Conservation (phyloP, 1,284 basidiomycete genomes). For the Malassezia slooffiae region DNA sequence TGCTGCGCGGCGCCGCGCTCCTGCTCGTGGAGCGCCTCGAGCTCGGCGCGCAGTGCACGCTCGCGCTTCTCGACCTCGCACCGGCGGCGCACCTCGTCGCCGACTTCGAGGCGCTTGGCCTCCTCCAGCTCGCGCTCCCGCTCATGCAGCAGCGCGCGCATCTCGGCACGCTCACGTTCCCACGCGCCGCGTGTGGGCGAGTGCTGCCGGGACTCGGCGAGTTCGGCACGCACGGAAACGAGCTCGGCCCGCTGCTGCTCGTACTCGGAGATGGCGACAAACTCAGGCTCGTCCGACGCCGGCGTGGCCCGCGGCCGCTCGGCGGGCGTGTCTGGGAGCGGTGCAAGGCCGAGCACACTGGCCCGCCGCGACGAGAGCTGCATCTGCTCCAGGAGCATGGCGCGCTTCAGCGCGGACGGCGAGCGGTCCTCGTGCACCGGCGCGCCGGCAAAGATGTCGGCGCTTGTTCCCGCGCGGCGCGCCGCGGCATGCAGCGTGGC, state of each 20-base stretch:
- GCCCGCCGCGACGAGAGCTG: conserved; percentile 24
- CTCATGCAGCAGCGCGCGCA: conserved; percentile 53
- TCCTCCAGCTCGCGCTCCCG: conserved; percentile 50
- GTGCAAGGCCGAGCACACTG: conserved; percentile 15
- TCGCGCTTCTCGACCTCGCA: conserved; percentile 26
- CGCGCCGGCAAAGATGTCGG: background rate
- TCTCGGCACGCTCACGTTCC: conserved; percentile 49
- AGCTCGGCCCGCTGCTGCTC: conserved; percentile 39
- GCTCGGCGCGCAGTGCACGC: conserved; percentile 18
- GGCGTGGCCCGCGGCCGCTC: too few species aligned
- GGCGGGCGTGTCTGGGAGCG: too few species aligned
- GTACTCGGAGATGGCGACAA: conserved; percentile 43
- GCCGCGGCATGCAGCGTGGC: too few species aligned
- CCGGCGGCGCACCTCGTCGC: conserved; percentile 34
- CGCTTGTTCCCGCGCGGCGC: too few species aligned
- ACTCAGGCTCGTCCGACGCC: background rate
- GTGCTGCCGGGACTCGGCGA: too few species aligned
- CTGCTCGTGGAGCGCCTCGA: conserved; percentile 49
- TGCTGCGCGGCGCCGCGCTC: conserved; percentile 50
- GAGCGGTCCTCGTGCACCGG: background rate
- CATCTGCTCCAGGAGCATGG: conserved; percentile 35
- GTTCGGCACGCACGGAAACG: conserved; percentile 10
- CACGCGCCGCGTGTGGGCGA: too few species aligned
- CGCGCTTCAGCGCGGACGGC: background rate
- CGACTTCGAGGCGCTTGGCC: conserved; percentile 25